These are phyloP conservation scores for Xerocomus minutiporus DNA, from an alignment of 1,284 basidiomycete species.

Conservation along the genomic window DNA sequence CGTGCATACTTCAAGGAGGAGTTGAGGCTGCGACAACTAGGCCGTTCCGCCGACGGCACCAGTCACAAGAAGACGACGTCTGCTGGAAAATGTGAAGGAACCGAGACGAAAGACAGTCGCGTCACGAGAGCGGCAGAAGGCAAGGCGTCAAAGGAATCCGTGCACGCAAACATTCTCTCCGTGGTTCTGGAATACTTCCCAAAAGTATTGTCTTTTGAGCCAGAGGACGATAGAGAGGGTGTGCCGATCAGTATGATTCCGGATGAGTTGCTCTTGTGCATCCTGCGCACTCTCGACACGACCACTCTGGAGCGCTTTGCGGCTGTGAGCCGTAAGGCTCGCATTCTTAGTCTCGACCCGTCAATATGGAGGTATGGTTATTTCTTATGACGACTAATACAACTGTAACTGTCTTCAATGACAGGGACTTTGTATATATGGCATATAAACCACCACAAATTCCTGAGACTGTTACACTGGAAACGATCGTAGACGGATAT, in stretches of 20 bases:
- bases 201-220: slow-evolving; percentile 53
- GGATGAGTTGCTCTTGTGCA: slow-evolving; percentile 67
- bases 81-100: slow-evolving; percentile 4
- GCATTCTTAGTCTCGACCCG: slow-evolving; percentile 62
- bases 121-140: slow-evolving; percentile 14
- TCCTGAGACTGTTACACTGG: slow-evolving; percentile 41
- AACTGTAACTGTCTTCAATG: slow-evolving; percentile 9
- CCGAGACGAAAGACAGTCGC: slow-evolving; percentile 16
- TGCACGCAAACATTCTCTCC: slow-evolving; percentile 37
- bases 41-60: background rate
- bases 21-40: slow-evolving; percentile 33
- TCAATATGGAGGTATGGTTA: slow-evolving; percentile 73
- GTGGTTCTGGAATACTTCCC: slow-evolving; percentile 48
- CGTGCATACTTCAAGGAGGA: slow-evolving; percentile 56
- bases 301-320: slow-evolving; percentile 76
- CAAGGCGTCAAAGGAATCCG: slow-evolving; percentile 8
- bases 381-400: background rate
- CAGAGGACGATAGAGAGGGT: slow-evolving; percentile 61
- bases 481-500: slow-evolving; percentile 49
- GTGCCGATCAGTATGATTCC: slow-evolving; percentile 60
- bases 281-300: slow-evolving; percentile 62
- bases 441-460: slow-evolving; percentile 76
- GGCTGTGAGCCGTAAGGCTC: slow-evolving; percentile 63
- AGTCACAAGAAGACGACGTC: slow-evolving; percentile 21
- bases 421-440: slow-evolving; percentile 48